Base-by-base conservation (phyloP, 2,329 filamentous ascomycete species). In the Dactylellina cionopaga region DNA sequence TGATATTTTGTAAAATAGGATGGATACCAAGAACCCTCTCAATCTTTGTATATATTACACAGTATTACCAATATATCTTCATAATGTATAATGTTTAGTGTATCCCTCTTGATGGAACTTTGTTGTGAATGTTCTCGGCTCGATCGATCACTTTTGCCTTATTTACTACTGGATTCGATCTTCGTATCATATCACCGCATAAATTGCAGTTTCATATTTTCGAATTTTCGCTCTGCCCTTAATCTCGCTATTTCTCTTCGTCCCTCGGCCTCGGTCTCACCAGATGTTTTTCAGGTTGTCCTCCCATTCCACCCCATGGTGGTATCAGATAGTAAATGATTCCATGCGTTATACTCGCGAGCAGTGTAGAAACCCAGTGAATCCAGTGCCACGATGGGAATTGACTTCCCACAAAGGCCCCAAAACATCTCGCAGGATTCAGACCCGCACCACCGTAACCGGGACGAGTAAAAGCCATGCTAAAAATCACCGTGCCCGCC, bases 341-440 rank as follows among this genome's bases (percentile, higher is more conserved):
- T 0, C 78, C 80, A 74, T 80, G 79, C 5, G 74, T 74, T 10
- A 76, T 73, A 24, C 78, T 75, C 9, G 80, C 79, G 31, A 76
- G 76, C 22, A 80, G 55, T 13, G 79, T 77, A 9, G 77, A 79
- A 49, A 80, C 77, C 80, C 80, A 81, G 72, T 81, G 79, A 43
- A 81, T 76, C 78, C 79, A 81, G 72, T 81, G 80, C 76, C 79
- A 80, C 0, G 73, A 44, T 5, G 79, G 78, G 55, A 80, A 80
- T 11, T 74, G 64, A 15, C 79, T 80, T 0, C 79, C 81, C 24
- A 83, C 80, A 31, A 81, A 82, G 10, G 80, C 80, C 0, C 80
- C 83, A 70, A 85, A 80, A 74, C 82, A 83, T 46, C 82, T 79
- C 3, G 81, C 81, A 1, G 83, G 82, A 73, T 84, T 83, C 76